phyloP scores from a whole-genome alignment of 208 protist species.

The Leishmania turanica region DNA sequence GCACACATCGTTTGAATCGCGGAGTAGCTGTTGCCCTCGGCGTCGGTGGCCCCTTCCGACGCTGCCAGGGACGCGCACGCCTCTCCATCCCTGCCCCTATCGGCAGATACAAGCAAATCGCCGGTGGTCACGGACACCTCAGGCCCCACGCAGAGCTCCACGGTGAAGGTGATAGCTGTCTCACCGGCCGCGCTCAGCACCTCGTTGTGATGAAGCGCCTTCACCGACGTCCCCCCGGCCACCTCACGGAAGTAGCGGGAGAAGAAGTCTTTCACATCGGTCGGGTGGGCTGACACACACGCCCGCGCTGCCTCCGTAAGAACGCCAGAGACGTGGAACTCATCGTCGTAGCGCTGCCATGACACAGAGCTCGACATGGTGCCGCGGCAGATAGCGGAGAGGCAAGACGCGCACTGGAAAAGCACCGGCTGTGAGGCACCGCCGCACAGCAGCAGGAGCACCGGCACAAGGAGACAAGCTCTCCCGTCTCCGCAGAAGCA shows the following conservation, averaged over 20 bases:
- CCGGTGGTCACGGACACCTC: slow-evolving; percentile 22
- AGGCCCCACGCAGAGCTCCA: slow-evolving; percentile 27
- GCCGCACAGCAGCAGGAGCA: too few relatives aligned
- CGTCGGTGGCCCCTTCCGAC: not conserved
- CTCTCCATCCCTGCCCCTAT: not conserved
- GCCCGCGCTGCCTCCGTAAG: slow-evolving; percentile 79
- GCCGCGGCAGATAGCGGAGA: not conserved
- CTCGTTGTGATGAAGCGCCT: slow-evolving; percentile 30
- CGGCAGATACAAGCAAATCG: not conserved
- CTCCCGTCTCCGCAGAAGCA: not conserved
- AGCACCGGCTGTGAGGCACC: not conserved
- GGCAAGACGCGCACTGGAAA: not conserved
- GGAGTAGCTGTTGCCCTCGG: not conserved
- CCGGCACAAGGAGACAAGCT: not conserved
- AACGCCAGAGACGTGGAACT: slow-evolving; percentile 64
- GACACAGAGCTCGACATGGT: slow-evolving; percentile 44
- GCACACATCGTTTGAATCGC: not conserved
- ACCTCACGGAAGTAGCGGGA: slow-evolving; percentile 66
- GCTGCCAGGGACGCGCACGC: not conserved
- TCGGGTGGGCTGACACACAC: slow-evolving; percentile 61
- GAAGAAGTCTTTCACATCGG: slow-evolving; percentile 65
- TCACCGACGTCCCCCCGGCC: slow-evolving; percentile 40
- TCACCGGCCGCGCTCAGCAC: slow-evolving; percentile 33
- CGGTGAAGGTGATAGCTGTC: slow-evolving; percentile 26
- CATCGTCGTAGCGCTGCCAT: slow-evolving; percentile 80